These are phyloP conservation scores for Phytophthora lateralis DNA, from an alignment of 352 stramenopile genomes.

Conservation along the genomic window DNA sequence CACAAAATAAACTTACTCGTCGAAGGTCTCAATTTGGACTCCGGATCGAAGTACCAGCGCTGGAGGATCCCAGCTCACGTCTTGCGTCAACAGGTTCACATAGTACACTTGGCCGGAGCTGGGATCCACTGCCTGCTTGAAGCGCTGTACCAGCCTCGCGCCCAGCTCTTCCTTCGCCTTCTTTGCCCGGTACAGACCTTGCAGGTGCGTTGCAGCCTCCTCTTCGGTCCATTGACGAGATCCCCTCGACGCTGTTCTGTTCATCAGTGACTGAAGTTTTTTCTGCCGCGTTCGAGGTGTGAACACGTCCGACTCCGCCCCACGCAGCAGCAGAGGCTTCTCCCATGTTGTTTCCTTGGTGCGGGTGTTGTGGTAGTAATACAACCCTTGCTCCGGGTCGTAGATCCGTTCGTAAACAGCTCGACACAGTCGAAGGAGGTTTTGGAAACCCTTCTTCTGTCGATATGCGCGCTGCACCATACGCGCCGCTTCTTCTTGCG, in stretches of 20 bases:
- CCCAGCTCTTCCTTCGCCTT: conserved; percentile 51
- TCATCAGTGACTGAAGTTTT: conserved; percentile 38
- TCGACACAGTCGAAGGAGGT: conserved; percentile 48
- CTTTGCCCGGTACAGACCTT: conserved; percentile 63
- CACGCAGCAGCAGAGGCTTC: conserved; percentile 59
- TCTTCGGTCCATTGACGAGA: conserved; percentile 53
- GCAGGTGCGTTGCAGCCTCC: conserved; percentile 46
- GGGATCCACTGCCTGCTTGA: conserved; percentile 63
- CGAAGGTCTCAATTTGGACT: conserved; percentile 36
- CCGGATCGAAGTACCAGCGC: conserved; percentile 32
- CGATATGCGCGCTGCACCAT: conserved; percentile 70
- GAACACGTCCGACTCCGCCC: conserved; percentile 47
- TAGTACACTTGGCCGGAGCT: conserved; percentile 68
- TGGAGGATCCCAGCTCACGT: conserved; percentile 67
- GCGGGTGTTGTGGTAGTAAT: conserved; percentile 85
- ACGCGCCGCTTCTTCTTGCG: conserved; percentile 45
- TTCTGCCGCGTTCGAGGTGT: conserved; percentile 55
- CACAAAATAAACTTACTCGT: no score
- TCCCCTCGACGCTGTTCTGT: conserved; percentile 7
- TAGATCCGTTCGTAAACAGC: conserved; percentile 77
- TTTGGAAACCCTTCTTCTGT: conserved; percentile 47
- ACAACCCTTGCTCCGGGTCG: conserved; percentile 50
- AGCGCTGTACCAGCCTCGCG: conserved; percentile 41
- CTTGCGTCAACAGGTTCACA: conserved; percentile 67
- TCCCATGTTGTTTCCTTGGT: conserved; percentile 74